Base-by-base conservation (phyloP, 2,329 filamentous ascomycete genomes). In the Ascosphaera aggregata region DNA sequence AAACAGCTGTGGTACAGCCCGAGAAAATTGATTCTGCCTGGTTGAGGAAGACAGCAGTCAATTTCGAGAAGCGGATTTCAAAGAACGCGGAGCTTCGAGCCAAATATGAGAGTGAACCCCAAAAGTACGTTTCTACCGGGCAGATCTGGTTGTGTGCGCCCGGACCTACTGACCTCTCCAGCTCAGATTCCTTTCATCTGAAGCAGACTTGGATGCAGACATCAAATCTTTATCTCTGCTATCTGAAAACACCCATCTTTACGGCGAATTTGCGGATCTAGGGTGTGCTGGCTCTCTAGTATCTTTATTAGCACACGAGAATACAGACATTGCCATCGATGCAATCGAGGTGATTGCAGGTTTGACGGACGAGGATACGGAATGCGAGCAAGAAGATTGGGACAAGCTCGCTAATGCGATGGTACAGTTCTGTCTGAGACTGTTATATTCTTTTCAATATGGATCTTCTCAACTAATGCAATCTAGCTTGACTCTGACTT, bases 321-420 rank as follows among this genome's bases (percentile, higher is more conserved):
- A 98, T 54, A 86, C 85, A 0, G 89, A 98, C 51, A 91, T 98
- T 46, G 84, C 89, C 9, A 92, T 95, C 48, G 80, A 78, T 45
- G 80, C 78, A 0, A 75, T 93, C 38, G 80, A 95, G 59, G 80
- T 94, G 36, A 71, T 98, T 38, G 76, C 73, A 41, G 89, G 98
- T 59, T 62, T 95, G 47, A 91, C 82, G 11, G 89, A 95, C 49
- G 85, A 98, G 53, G 86, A 95, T 51, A 81, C 93, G 2, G 67
- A 75, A 34, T 81, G 80, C 2, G 73, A 77, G 43, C 75, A 84
- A 48, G 71, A 71, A 40, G 74, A 94, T 49, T 94, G 85, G 82
- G 71, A 78, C 43, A 64, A 59, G 1, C 59, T 98, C 7, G 81
- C 85, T 0, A 60, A 67, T 44, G 65, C 68, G 2, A 65, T 76